phyloP scores from a whole-genome alignment of 805 yeast genomes.

The Kuraishia cidri region DNA sequence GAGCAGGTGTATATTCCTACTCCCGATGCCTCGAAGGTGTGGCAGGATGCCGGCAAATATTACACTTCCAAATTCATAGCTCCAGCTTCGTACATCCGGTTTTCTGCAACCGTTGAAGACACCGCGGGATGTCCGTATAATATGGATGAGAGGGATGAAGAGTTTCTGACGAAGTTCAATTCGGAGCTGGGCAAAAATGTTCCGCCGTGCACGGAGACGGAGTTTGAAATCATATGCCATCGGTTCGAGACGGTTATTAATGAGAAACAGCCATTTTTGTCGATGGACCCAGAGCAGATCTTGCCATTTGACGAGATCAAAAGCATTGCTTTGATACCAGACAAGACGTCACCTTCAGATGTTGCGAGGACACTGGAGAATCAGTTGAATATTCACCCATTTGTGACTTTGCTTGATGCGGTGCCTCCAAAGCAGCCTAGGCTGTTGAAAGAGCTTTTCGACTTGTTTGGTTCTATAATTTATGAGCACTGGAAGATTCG shows the following conservation, averaged over 20 bases:
- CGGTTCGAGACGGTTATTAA: conserved; percentile 65
- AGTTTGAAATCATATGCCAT: conserved; percentile 74
- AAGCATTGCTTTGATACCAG: conserved; percentile 32
- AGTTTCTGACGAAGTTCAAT: conserved; percentile 41
- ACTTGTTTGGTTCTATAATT: conserved; percentile 52
- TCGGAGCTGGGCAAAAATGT: conserved; percentile 18
- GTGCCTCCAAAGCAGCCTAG: conserved; percentile 28
- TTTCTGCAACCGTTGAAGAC: conserved; percentile 95
- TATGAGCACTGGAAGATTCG: conserved; percentile 80
- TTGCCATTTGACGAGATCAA: conserved; percentile 62
- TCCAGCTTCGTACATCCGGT: conserved; percentile 77
- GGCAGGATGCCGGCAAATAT: conserved; percentile 70
- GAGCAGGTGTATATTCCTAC: conserved; percentile 82
- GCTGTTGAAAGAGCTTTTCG: conserved; percentile 37
- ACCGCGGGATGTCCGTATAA: conserved; percentile 78
- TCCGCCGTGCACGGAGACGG: conserved; percentile 58
- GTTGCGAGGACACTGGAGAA: conserved; percentile 49
- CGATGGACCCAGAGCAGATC: conserved; percentile 78
- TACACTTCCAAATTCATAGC: conserved; percentile 59
- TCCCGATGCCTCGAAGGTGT: conserved; percentile 82
- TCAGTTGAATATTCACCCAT: conserved; percentile 45
- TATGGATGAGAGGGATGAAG: conserved; percentile 86
- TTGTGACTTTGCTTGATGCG: conserved; percentile 51
- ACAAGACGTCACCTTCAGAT: conserved; percentile 40
- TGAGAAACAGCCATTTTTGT: conserved; percentile 80